A percentile compares a stretch with the other conserved stretches of the same genome.
These are phyloP conservation scores for Blastobotrys illinoisensis DNA, from an alignment of 1,139 yeast species.

Conservation along the genomic window DNA sequence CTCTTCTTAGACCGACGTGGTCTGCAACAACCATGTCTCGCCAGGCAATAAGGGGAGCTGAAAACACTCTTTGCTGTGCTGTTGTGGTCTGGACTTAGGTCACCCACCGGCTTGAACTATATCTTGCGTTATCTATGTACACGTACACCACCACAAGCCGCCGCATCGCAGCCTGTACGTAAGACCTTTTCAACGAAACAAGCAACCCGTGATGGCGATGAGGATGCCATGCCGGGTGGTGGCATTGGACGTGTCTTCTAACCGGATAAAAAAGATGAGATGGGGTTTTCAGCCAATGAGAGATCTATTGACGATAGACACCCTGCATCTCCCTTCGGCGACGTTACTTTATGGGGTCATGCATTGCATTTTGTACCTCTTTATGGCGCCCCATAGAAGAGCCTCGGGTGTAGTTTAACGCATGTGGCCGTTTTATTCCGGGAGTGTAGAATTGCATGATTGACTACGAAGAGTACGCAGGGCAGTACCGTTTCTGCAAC, in stretches of 20 bases:
- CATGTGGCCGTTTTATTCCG: too few species aligned
- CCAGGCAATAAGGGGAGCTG: neutral
- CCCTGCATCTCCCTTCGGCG: too few species aligned
- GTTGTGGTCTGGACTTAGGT: neutral
- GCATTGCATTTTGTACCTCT: too few species aligned
- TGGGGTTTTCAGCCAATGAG: too few species aligned
- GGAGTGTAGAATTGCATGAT: too few species aligned
- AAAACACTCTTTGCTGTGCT: too few species aligned
- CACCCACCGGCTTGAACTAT: neutral
- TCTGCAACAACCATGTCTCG: neutral
- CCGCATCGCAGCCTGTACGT: neutral
- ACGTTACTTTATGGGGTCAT: too few species aligned
- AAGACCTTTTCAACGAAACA: neutral
- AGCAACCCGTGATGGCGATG: neutral
- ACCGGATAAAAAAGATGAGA: neutral
- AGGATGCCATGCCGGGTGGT: neutral
- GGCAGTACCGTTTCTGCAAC: too few species aligned
- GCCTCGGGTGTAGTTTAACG: too few species aligned
- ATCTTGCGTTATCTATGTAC: neutral
- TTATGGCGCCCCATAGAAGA: too few species aligned
- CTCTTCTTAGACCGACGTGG: neutral
- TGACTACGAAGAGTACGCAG: too few species aligned
- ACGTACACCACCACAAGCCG: neutral
- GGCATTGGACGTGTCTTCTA: neutral
- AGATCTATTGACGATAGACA: too few species aligned